phyloP scores from a whole-genome alignment of 208 protist species.

The Novymonas esmeraldas region DNA sequence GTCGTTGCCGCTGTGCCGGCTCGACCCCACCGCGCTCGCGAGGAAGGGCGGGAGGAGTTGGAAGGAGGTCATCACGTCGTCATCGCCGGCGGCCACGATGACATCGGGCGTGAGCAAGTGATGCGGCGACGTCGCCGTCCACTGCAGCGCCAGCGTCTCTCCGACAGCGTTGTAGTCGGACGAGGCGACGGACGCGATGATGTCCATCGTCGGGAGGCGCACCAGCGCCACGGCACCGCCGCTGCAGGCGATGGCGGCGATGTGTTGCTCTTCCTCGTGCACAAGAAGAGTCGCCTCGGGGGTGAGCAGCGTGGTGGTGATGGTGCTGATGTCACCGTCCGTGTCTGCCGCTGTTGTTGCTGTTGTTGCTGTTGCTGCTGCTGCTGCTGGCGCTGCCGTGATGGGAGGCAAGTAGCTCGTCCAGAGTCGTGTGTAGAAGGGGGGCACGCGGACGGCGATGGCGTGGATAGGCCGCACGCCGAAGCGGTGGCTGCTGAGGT shows the following conservation, averaged over 20 bases:
- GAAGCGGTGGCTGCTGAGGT: slow-evolving; percentile 47
- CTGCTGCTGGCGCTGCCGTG: background rate
- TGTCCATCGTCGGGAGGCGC: slow-evolving; percentile 54
- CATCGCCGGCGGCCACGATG: slow-evolving; percentile 70
- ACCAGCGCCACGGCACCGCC: slow-evolving; percentile 65
- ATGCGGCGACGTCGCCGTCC: slow-evolving; percentile 46
- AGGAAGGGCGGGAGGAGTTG: slow-evolving; percentile 39
- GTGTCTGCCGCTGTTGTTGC: slow-evolving; percentile 3
- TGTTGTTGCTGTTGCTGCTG: background rate
- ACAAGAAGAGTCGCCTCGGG: slow-evolving; percentile 44
- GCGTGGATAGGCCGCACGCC: slow-evolving; percentile 48
- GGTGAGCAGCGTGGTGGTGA: slow-evolving; percentile 35
- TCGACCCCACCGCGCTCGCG: slow-evolving; percentile 10
- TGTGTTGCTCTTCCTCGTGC: slow-evolving; percentile 53
- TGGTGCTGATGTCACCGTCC: too few relatives aligned
- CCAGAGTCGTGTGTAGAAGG: slow-evolving; percentile 78
- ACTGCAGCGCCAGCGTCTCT: slow-evolving; percentile 64
- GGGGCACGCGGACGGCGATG: slow-evolving; percentile 60
- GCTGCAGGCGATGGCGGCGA: slow-evolving; percentile 70
- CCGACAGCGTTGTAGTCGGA: slow-evolving; percentile 76
- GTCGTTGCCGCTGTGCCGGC: slow-evolving; percentile 17
- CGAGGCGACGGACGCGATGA: slow-evolving; percentile 42
- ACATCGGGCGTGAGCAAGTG: slow-evolving; percentile 61
- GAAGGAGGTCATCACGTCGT: slow-evolving; percentile 81
- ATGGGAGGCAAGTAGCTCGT: slow-evolving; percentile 28